Base-by-base conservation (phyloP, 2,329 filamentous ascomycete genomes). In the Colletotrichum shisoi region DNA sequence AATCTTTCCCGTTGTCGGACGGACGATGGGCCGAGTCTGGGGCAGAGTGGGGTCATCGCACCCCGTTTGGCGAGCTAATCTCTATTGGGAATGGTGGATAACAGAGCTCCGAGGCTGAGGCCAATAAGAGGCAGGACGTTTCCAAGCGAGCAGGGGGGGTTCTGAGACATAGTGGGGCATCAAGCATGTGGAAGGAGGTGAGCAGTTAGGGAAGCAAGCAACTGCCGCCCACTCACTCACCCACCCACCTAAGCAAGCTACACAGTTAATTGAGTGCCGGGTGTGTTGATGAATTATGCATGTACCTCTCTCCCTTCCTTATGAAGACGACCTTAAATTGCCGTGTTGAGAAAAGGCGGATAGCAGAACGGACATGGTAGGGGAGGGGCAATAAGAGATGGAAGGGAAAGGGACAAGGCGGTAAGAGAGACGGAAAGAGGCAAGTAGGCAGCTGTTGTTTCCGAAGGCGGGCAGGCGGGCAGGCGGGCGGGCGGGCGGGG, bases 91-190 rank as follows among this genome's bases (percentile, higher is more conserved):
- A 1, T 24, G 5, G n/a, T 4, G 0, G 0, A 1, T 8, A 8
- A 19, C 44, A 2, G 13, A 48, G 56, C 42, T 39, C 8, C 13
- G 3, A 9, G 4, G 2, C 6, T 15, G 2, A 4, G 1, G 17
- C 62, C 62, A 65, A 62, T 65, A 9, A 17, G 0, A 2, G 11
- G 8, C 8, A 11, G n/a, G 11, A 3, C 24, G 39, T 65, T 65
- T 62, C 42, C 62, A 65, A 65, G 62, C 62, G 31, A 57, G 48
- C 42, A 24, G 40, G 34, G 42, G 17, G 24, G 37, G 27, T 8
- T 8, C 2, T 21, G 58, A 40, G 37, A 9, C 1, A 1, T 1
- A 3, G 42, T 46, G 54, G 54, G 39, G 24, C 13, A 34, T 31
- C 8, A 27, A n/a, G 48, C 24, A 15, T 49, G 46, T 19, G 48